A percentile compares a stretch with the other conserved stretches of the same genome.
These are phyloP conservation scores for Centrapalus pauciflorus DNA, from an alignment of 129 eudicot species.

Conservation along the genomic window DNA sequence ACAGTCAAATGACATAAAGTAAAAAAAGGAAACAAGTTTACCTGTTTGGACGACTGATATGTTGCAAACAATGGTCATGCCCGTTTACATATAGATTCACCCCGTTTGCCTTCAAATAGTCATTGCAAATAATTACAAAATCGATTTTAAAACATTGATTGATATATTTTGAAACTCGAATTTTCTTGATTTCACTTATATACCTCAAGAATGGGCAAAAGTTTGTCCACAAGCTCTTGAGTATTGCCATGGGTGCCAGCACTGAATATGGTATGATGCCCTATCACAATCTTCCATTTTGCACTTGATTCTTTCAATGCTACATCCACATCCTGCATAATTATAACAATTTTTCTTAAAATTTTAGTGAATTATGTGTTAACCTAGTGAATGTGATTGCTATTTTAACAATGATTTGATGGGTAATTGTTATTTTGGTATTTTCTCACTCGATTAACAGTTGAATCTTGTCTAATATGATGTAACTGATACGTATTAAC, in stretches of 20 bases:
- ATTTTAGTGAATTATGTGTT: no score
- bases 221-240: slow-evolving; percentile 43
- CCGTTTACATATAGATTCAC: slow-evolving; percentile 80
- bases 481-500: no score
- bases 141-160: background rate
- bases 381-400: no score
- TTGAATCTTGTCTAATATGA: no score
- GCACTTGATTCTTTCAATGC: slow-evolving; percentile 60
- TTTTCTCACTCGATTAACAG: no score
- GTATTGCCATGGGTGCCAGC: slow-evolving; percentile 65
- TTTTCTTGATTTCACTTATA: background rate
- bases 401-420: no score
- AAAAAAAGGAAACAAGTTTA: slow-evolving; percentile 2
- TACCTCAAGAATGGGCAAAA: slow-evolving; percentile 74
- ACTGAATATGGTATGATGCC: slow-evolving; percentile 72
- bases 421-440: no score
- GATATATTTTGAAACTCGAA: background rate
- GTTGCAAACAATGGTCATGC: slow-evolving; percentile 85
- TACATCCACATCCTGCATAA: slow-evolving; percentile 47
- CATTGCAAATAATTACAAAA: background rate
- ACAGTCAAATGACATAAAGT: no score
- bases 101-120: slow-evolving; percentile 43
- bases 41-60: slow-evolving; percentile 54
- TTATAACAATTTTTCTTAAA: no score
- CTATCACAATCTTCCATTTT: slow-evolving; percentile 79